Conservation (phyloP, 192 early-diverging fungal species). For the Geranomyces michiganensis region DNA sequence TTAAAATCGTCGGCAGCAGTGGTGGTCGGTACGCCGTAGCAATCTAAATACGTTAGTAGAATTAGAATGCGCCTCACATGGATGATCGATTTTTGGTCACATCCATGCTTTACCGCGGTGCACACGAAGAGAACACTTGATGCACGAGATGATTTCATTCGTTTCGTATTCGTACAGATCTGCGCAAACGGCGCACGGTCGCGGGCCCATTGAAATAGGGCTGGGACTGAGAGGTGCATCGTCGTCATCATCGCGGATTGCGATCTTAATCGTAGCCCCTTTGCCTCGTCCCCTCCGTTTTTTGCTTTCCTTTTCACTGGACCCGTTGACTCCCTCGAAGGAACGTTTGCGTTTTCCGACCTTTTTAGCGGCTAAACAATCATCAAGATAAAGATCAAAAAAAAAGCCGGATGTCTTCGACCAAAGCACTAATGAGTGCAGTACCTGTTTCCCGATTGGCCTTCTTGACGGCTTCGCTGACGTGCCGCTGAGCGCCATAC, state of each 20-base stretch:
- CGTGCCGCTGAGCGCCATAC: conserved; percentile 27
- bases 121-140: conserved; percentile 23
- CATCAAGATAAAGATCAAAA: neutral
- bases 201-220: neutral
- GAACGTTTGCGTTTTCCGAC: conserved; percentile 16
- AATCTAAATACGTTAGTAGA: conserved; percentile 15
- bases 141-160: conserved; percentile 21
- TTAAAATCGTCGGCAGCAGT: conserved; percentile 5
- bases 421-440: neutral
- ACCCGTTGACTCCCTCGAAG: conserved; percentile 11
- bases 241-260: conserved; percentile 4
- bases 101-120: conserved; percentile 21
- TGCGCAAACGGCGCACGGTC: conserved; percentile 26
- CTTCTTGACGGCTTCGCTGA: conserved; percentile 33
- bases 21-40: conserved; percentile 34
- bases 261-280: neutral
- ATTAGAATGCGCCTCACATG: neutral
- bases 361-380: conserved; percentile 1
- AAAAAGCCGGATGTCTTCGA: too few relatives aligned
- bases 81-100: neutral
- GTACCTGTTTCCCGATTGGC: conserved; percentile 36
- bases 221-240: conserved; percentile 10
- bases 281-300: neutral
- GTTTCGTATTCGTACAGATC: conserved; percentile 17
- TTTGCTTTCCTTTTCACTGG: conserved; percentile 14